Evolutionary conservation across 2,329 filamentous ascomycete species (phyloP).

Genomic region (Laburnicola sp.): DNA sequence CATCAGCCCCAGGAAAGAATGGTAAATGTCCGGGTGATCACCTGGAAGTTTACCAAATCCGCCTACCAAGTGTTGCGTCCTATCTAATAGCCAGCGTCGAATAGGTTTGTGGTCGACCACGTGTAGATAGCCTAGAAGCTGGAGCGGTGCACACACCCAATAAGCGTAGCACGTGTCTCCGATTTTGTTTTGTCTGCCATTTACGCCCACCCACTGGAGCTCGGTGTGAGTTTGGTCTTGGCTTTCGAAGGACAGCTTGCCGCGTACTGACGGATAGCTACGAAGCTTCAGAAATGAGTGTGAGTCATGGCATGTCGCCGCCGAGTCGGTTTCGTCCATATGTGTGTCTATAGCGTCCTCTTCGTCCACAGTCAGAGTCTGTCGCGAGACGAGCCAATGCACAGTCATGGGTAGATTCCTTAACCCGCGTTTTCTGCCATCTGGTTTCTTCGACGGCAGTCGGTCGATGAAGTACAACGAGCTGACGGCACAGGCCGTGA

Average conservation of each 20-base stretch:
- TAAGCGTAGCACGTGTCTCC: conserved; percentile 96
- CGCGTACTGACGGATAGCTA: conserved; percentile 30
- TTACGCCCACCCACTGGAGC: conserved; percentile 71
- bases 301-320: conserved; percentile 46
- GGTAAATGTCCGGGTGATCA: conserved; percentile 69
- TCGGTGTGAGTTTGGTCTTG: conserved; percentile 66
- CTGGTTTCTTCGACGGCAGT: conserved; percentile 46
- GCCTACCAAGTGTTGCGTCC: conserved; percentile 81
- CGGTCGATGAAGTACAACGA: conserved; percentile 76
- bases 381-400: conserved; percentile 53
- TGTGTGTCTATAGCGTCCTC: conserved; percentile 48
- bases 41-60: conserved; percentile 53
- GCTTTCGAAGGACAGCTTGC: conserved; percentile 34
- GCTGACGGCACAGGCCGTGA: conserved; percentile 84
- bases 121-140: conserved; percentile 46
- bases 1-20: conserved; percentile 85
- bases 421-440: conserved; percentile 39
- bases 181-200: conserved; percentile 86
- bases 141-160: conserved; percentile 74
- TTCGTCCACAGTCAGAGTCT: conserved; percentile 49
- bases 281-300: conserved; percentile 44
- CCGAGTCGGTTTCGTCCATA: conserved; percentile 43
- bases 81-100: conserved; percentile 77
- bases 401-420: conserved; percentile 46
- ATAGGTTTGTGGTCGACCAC: conserved; percentile 64